phyloP scores from a whole-genome alignment of 73 alveolate species.

The Tetrahymena thermophila region DNA sequence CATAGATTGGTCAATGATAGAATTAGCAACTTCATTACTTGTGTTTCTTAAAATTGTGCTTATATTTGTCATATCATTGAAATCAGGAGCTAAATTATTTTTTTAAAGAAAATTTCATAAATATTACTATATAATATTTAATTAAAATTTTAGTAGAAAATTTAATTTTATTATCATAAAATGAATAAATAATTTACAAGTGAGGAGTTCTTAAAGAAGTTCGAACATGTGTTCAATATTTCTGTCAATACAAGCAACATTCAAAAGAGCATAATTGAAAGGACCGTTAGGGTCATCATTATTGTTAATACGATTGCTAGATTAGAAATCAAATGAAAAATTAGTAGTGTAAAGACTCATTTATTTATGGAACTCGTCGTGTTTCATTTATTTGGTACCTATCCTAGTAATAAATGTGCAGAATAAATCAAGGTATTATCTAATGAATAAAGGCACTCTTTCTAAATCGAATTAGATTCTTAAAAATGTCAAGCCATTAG shows the following conservation, averaged over 20 bases:
- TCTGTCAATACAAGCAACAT: conserved; percentile 61
- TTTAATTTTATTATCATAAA: not conserved
- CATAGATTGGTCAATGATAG: conserved; percentile 5
- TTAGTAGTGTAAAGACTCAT: conserved; percentile 15
- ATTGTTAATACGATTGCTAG: conserved; percentile 13
- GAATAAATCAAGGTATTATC: conserved; percentile 66
- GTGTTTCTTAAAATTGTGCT: conserved; percentile 21
- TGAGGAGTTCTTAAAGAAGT: conserved; percentile 49
- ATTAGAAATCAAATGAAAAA: conserved; percentile 11
- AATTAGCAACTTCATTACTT: not conserved
- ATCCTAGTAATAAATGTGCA: conserved; percentile 28
- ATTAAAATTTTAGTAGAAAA: not conserved
- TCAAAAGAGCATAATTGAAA: conserved; percentile 32
- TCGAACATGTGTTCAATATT: conserved; percentile 67
- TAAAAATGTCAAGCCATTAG: conserved; percentile 74
- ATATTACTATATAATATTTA: no score
- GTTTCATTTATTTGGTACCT: conserved; percentile 74
- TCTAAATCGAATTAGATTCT: conserved; percentile 57
- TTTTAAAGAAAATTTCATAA: not conserved
- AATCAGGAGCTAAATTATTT: not conserved
- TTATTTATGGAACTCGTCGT: conserved; percentile 51
- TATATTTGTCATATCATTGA: conserved; percentile 17
- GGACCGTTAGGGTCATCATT: conserved; percentile 14
- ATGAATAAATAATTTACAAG: not conserved
- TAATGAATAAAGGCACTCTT: conserved; percentile 50